Evolutionary conservation across 129 eudicot genomes (phyloP), one percentile per base, ranked within the genome.

Genomic region (Glebionis coronaria): DNA sequence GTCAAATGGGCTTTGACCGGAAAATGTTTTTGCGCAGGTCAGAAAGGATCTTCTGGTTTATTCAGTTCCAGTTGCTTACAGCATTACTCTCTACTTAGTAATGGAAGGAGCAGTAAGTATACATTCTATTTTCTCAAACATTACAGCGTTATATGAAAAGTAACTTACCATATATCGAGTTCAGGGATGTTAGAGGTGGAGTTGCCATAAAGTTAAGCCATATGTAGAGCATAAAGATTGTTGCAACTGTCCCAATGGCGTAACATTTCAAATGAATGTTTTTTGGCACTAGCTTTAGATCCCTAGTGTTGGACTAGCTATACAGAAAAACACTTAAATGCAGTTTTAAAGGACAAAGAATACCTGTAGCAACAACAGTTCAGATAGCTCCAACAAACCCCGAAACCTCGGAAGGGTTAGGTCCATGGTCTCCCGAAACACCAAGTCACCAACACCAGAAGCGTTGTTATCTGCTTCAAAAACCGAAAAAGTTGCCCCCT

Each of bases 341-440:
- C 2, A 29, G 38, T 23, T 1, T 46, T 56, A 73, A 44, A 6
- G 21, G 59, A 73, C 13, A 19, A 57, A 65, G 29, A 61, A 20
- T 27, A 93, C 98, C 95, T 66, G 91, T 81, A 61, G 87, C 84
- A 65, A 88, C 95, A 70, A 84, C 87, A 19, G 92, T 86, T 23
- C 97, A 82, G 60, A 93, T 88, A 50, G 95, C 87, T 20, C 98
- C 98, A 14, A 88, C 98, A 68, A 93, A 93, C 1, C 98, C 98
- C 47, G 88, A 93, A 62, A 93, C 98, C 81, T 93, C 98, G 1
- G 91, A 83, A 38, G 85, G 89, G 56, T 88, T 93, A 31, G 96
- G 95, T 62, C 98, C 98, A 15, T 72, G 89, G 56, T 88, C 87
- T 51, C 95, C 86, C 18, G 95, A 90, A 35, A 80, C 72, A 58